Evolutionary conservation across 1,139 yeast genomes (phyloP), one percentile per base, ranked within the genome.

Genomic region (Magnusiomyces tetraspermus): DNA sequence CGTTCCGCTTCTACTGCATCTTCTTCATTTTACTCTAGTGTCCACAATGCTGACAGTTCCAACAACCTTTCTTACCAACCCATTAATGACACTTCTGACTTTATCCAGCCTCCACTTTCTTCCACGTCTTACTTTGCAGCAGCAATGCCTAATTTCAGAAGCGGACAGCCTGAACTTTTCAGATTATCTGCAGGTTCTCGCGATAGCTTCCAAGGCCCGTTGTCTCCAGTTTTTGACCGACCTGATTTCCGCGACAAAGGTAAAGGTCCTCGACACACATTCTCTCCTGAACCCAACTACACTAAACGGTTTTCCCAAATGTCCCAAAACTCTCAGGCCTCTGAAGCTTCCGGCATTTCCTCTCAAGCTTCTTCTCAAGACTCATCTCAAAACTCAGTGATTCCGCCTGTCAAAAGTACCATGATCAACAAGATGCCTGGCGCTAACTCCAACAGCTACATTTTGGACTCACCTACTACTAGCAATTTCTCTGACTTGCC

Each of bases 281-380:
- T 24, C 5, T 33, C 17, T 15, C 10, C 38, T 15, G 38, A 15
- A n/a, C n/a, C n/a, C n/a, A n/a, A n/a, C 10, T 13, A 17, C 45
- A 26, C 51, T 28, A 30, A 48, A 13, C 40, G 37, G 2, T 22
- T 19, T 45, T 24, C 24, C 17, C 48, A 26, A 13, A 3, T 45
- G 11, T 21, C 48, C 6, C 17, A 33, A 33, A 15, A 45, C 15
- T 36, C 52, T 6, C 36, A 37, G 2, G 21, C 19, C 28, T 50
- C 52, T 21, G 48, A 49, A 8, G 43, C 28, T 8, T 44, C 52
- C 13, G 45, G 28, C 13, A 36, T 19, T 11, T 36, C 38, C 15
- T 50, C 52, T 22, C 49, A 50, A 13, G 17, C 28, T 28, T 50
- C 52, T 11, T 21, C 44, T 13, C 36, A 33, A n/a, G 38, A 33